phyloP scores from a whole-genome alignment of 306 rosid genomes.

The Argentina anserina region DNA sequence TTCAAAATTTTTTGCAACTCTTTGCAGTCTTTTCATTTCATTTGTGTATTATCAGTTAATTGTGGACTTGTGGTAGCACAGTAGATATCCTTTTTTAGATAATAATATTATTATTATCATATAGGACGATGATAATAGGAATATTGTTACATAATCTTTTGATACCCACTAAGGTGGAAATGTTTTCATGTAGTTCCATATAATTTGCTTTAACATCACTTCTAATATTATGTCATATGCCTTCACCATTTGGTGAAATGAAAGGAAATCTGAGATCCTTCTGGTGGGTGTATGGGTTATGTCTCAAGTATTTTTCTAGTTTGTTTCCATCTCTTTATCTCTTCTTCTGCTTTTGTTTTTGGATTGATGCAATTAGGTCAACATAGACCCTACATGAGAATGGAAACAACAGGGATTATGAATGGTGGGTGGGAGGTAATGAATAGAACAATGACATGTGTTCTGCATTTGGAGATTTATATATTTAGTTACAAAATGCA shows the following conservation, averaged over 20 bases:
- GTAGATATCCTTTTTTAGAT: not conserved
- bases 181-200: not conserved
- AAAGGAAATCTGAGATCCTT: not conserved
- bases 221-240: not conserved
- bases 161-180: not conserved
- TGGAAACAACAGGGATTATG: slow-evolving; percentile 24
- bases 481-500: not conserved
- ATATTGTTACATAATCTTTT: not conserved
- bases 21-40: not conserved
- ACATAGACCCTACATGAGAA: slow-evolving; percentile 29
- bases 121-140: no score
- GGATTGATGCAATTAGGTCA: slow-evolving; percentile 27
- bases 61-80: no score
- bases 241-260: not conserved
- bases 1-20: no score
- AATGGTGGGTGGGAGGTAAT: slow-evolving; percentile 32
- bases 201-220: not conserved
- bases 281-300: not conserved
- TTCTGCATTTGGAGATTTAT: not conserved
- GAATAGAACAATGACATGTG: slow-evolving; percentile 35
- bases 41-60: not conserved
- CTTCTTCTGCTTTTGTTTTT: not conserved
- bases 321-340: not conserved
- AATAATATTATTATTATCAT: no score
- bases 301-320: not conserved